These are phyloP conservation scores for Clarkia xantiana DNA, from an alignment of 345 rosid species.

Conservation along the genomic window DNA sequence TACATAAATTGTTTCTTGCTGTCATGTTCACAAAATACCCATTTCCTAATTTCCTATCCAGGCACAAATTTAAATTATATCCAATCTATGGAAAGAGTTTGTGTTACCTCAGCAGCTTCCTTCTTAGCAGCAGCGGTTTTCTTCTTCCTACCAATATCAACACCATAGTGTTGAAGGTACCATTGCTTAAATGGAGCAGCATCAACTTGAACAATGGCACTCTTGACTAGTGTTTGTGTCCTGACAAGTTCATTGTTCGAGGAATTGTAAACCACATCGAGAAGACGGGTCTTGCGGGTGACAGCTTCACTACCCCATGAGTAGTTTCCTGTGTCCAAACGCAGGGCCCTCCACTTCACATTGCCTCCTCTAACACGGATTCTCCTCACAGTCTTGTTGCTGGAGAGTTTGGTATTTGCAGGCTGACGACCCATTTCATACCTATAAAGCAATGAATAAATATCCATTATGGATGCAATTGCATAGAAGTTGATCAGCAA, in stretches of 20 bases:
- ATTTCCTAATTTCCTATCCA: too few relatives aligned
- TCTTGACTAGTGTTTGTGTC: constrained; percentile 43
- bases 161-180: constrained; percentile 41
- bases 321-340: constrained; percentile 42
- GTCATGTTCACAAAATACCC: too few relatives aligned
- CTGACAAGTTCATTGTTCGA: constrained; percentile 48
- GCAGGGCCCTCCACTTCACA: constrained; percentile 47
- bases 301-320: constrained; percentile 53
- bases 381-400: constrained; percentile 44
- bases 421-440: constrained; percentile 39
- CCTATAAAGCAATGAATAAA: constrained; percentile 12
- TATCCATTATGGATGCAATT: too few relatives aligned
- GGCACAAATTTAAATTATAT: too few relatives aligned
- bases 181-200: constrained; percentile 42
- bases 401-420: constrained; percentile 37
- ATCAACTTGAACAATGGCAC: constrained; percentile 44
- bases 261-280: constrained; percentile 46
- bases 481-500: too few relatives aligned
- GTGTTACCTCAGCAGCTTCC: constrained; percentile 24
- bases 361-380: constrained; percentile 43
- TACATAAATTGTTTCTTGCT: too few relatives aligned
- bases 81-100: too few relatives aligned
- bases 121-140: constrained; percentile 32
- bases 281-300: constrained; percentile 38
- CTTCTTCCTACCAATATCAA: constrained; percentile 42